Conservation (phyloP, 2,329 filamentous ascomycete species). For the Verticillium longisporum region DNA sequence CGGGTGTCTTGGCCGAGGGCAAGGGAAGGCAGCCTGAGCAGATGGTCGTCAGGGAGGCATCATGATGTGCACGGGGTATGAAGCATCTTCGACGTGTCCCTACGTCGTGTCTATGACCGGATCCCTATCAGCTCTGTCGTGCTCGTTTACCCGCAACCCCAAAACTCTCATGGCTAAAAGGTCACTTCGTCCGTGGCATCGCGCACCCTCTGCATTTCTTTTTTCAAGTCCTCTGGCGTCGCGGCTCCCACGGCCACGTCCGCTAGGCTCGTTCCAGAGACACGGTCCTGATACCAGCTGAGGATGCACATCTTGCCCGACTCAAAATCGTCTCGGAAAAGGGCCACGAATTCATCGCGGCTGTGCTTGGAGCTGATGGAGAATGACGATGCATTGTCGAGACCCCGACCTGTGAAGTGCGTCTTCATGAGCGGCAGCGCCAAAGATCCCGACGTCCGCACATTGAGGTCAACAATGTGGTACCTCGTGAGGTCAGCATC, state of each 20-base stretch:
- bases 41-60: conserved; percentile 40
- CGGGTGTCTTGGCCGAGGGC: conserved; percentile 64
- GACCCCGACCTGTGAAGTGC: conserved; percentile 19
- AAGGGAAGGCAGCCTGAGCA: conserved; percentile 44
- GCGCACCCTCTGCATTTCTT: conserved; percentile 17
- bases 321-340: conserved; percentile 17
- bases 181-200: conserved; percentile 19
- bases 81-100: not conserved
- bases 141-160: no score
- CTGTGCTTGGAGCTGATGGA: conserved; percentile 15
- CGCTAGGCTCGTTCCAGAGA: conserved; percentile 17
- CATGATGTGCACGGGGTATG: not conserved
- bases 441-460: conserved; percentile 23
- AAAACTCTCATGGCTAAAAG: conserved; percentile 12
- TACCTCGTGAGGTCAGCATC: conserved; percentile 8
- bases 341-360: conserved; percentile 17
- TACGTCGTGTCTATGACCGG: not conserved
- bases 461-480: conserved; percentile 25
- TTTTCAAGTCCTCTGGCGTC: conserved; percentile 13
- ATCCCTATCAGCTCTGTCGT: not conserved
- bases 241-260: conserved; percentile 23
- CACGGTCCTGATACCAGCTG: conserved; percentile 24
- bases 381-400: conserved; percentile 21
- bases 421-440: conserved; percentile 19
- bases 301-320: conserved; percentile 20